Evolutionary conservation across 306 rosid genomes (phyloP).

Genomic region (Carpinus fangiana): DNA sequence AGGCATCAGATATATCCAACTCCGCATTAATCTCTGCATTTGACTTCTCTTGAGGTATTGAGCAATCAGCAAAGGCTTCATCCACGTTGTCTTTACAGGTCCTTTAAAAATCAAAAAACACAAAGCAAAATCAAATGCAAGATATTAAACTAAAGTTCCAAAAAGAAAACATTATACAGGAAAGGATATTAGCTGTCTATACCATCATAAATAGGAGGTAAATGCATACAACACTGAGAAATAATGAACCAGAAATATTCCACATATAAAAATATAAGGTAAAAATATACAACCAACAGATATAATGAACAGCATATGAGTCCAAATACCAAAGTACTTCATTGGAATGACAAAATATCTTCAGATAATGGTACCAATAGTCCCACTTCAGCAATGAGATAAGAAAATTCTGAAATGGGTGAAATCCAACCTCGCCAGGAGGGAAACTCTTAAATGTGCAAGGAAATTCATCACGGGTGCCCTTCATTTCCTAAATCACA

Average conservation of each 20-base stretch:
- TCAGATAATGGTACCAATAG: not conserved
- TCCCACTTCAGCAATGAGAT: not conserved
- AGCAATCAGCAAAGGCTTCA: conserved; percentile 70
- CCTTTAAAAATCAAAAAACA: conserved; percentile 56
- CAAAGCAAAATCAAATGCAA: conserved; percentile 12
- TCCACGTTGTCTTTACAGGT: conserved; percentile 79
- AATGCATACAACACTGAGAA: not conserved
- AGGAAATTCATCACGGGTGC: not conserved
- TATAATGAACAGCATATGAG: not conserved
- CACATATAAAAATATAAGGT: not conserved
- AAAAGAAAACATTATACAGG: not conserved
- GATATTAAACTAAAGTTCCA: conserved; percentile 14
- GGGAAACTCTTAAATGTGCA: not conserved
- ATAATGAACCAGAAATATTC: not conserved
- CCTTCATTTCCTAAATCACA: not conserved
- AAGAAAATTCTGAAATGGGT: not conserved
- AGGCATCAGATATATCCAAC: conserved; percentile 89
- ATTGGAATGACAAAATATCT: not conserved
- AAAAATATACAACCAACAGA: not conserved
- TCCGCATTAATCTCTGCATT: conserved; percentile 93
- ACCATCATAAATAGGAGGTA: not conserved
- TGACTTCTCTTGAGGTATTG: conserved; percentile 91
- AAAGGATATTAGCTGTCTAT: not conserved
- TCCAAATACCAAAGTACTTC: not conserved
- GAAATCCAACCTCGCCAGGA: not conserved